Base-by-base conservation (phyloP, 805 yeast species). In the Candida xyloterini region DNA sequence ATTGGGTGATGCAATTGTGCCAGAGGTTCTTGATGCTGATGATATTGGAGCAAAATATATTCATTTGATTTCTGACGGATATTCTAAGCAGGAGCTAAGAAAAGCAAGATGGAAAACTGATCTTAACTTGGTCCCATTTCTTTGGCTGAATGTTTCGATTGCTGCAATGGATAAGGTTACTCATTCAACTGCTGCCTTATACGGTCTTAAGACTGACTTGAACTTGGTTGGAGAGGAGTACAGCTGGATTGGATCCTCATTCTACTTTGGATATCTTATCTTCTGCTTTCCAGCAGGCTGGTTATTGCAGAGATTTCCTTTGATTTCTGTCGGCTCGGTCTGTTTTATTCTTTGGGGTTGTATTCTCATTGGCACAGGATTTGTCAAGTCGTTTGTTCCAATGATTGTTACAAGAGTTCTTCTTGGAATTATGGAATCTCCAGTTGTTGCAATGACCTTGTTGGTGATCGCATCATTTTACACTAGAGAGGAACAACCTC, bases 161-260 rank as follows among this genome's bases (percentile, higher is more conserved):
- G 81, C 76, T 51, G 76, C 68, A 47, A 74, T 78, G 79, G 85
- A 79, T 57, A 79, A 79, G 53, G 65, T 66, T 20, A 63, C 71
- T 4, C 61, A 59, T 38, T 58, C 70, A 4, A 68, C 63, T 39
- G 70, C 70, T n/a, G 50, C 68, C 0, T 48, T 68, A 26, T 53
- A 67, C 44, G 73, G 72, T 9, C 48, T 69, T 23, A 55, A 66
- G 40, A 52, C 55, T 8, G 72, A 63, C 39, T 54, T 67, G 43
- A 42, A 65, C 16, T 62, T 68, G 65, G 50, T 41, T 2, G 66
- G 66, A 14, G 51, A 59, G 20, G 54, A 57, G 50, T 52, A 62
- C 48, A 20, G 62, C 42, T 51, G 67, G 56, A 33, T 61, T 35
- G 57, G 67, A 18, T 54, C 67, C 11, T 57, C 63, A 16, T 63